phyloP scores from a whole-genome alignment of 1,139 yeast genomes.

The Ogataea hybrid region DNA sequence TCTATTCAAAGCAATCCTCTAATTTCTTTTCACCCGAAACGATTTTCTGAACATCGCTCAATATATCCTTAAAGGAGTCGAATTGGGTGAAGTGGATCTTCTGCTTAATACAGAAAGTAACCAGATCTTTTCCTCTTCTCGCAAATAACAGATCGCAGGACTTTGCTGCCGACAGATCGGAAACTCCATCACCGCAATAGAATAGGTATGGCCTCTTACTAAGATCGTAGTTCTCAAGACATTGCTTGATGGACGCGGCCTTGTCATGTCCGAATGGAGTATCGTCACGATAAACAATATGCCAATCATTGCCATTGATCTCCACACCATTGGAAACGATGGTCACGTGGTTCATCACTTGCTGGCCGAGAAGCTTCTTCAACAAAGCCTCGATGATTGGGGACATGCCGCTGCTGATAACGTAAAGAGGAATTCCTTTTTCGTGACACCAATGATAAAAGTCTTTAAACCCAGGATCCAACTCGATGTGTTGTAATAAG shows the following conservation, averaged over 20 bases:
- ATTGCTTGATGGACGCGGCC: constrained; percentile 74
- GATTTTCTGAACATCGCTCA: constrained; percentile 49
- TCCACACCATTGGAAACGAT: constrained; percentile 82
- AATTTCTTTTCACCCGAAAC: constrained; percentile 37
- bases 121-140: constrained; percentile 85
- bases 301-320: constrained; percentile 61
- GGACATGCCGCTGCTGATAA: constrained; percentile 85
- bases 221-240: constrained; percentile 36
- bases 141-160: constrained; percentile 94
- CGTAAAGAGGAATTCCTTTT: constrained; percentile 67
- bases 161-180: constrained; percentile 91
- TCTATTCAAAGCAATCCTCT: constrained; percentile 23
- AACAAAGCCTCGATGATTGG: constrained; percentile 83
- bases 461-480: constrained; percentile 87
- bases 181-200: constrained; percentile 97
- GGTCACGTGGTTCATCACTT: constrained; percentile 69
- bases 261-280: constrained; percentile 93
- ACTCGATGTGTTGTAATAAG: constrained; percentile 55
- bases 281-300: constrained; percentile 80
- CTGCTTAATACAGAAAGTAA: constrained; percentile 78
- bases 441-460: constrained; percentile 78
- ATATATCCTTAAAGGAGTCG: constrained; percentile 70
- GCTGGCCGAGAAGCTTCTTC: constrained; percentile 69
- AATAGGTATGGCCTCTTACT: constrained; percentile 57
- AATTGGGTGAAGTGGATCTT: constrained; percentile 84